These are phyloP conservation scores for Fusarium protoensiforme DNA, from an alignment of 2,329 filamentous ascomycete species.

Conservation along the genomic window DNA sequence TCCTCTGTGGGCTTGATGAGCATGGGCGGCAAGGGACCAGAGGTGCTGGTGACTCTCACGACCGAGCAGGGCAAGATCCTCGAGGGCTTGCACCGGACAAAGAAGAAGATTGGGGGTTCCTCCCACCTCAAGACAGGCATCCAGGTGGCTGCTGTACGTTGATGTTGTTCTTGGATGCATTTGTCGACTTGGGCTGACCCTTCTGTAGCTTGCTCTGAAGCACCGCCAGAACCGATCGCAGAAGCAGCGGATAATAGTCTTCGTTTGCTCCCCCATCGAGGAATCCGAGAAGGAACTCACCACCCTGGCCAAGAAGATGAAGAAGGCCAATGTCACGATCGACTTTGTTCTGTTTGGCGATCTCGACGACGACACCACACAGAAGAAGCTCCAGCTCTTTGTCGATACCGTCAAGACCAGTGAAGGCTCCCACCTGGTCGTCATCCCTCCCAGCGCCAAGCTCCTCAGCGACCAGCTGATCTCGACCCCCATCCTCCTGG, in stretches of 20 bases:
- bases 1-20: constrained; percentile 98
- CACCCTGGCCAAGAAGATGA: constrained; percentile 96
- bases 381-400: constrained; percentile 94
- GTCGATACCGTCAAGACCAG: constrained; percentile 91
- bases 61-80: constrained; percentile 96
- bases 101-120: constrained; percentile 89
- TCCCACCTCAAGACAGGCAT: constrained; percentile 93
- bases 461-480: constrained; percentile 93
- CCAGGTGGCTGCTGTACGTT: constrained; percentile 89
- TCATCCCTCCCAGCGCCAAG: constrained; percentile 90
- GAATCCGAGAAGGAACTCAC: constrained; percentile 91
- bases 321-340: constrained; percentile 94
- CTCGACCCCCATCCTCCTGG: constrained; percentile 88
- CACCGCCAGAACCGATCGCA: constrained; percentile 98
- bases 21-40: constrained; percentile 97
- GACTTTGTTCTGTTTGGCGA: constrained; percentile 97
- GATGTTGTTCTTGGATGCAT: neutral
- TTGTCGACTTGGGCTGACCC: constrained; percentile 28
- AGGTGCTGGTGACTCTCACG: constrained; percentile 95
- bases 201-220: constrained; percentile 85
- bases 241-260: constrained; percentile 95
- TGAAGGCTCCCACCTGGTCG: constrained; percentile 90
- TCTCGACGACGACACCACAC: constrained; percentile 85
- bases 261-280: constrained; percentile 91
- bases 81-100: constrained; percentile 88